Base-by-base conservation (phyloP, 2,329 filamentous ascomycete genomes). In the Keithomyces neogunnii region DNA sequence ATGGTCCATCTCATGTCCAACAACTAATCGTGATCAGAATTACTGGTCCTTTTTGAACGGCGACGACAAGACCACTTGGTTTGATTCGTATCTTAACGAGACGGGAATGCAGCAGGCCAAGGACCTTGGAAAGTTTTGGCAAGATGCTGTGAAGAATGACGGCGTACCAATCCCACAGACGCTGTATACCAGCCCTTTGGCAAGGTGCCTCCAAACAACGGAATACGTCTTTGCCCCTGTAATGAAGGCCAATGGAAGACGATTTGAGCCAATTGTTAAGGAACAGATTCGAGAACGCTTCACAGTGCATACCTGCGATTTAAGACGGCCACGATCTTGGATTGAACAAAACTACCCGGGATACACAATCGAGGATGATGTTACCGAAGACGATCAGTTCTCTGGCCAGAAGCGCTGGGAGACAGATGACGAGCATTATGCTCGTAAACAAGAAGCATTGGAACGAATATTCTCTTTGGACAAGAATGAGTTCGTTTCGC, bases 281-380 rank as follows among this genome's bases (percentile, higher is more conserved):
- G 81, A 85, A 52, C 61, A 74, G 4, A 68, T 84, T 11, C 71
- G 82, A 26, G 82, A 86, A 62, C 74, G 77, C 2, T 72, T 82
- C 52, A 81, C 77, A 7, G 69, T 76, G 50, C 81, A 85, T 60
- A 84, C 80, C 0, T 85, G 82, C 60, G 81, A 85, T 61, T 72
- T 76, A 13, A 71, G 81, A 13, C 73, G 73, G 47, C 62, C 67
- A 6, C 70, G 68, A 43, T 67, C 71, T 0, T 74, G 69, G 60
- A 81, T 85, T 54, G 63, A 64, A 1, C 54, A 66, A 11, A 66
- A 69, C 33, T 83, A 77, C 54, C 79, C 79, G 0, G 60, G 59
- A 26, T 83, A 73, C 59, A 56, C 53, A 2, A 70, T 84, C 44
- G 81, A 84, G 60, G 63, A 69, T 0, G 75, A 74, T 0, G 78